Base-by-base conservation (phyloP, 129 eudicot species). In the Artemisia argyi region DNA sequence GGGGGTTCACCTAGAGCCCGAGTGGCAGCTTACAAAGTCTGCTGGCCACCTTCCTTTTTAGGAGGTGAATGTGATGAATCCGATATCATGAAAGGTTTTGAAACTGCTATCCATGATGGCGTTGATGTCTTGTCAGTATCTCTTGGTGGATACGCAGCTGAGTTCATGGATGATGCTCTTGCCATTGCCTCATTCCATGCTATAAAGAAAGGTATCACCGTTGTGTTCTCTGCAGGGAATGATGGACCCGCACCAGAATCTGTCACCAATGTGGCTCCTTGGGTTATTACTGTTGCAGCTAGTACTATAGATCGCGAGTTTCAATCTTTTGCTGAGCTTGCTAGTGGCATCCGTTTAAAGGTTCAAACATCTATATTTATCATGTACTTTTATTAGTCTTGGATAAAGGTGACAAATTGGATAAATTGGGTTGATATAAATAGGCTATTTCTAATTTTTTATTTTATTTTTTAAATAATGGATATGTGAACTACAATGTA, bases 1-100 rank as follows among this genome's bases (percentile, higher is more conserved):
- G 98, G 98, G 0, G 98, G 98, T 11, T 89, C 98, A 11, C 92
- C 98, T 1, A 61, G 60, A 74, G 98, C 98, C 11, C 78, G 96
- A n/a, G 96, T 87, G 11, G 98, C 98, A 2, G 73, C 92, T 3
- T 92, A 92, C 80, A 92, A 84, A 77, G 91, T 87, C 4, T 92
- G 98, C 83, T 92, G 88, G 88, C 85, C 91, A 10, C 79, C 78
- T 0, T 12, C 76, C 1, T 0, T 16, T 0, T 44, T 19, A 17
- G 75, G 65, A 17, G 66, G 68, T 5, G 85, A 71, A 74, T 89
- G 95, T 66, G 69, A 56, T 9, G 86, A 81, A 11, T 78, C 89
- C 0, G 99, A 94, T 54, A 88, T 88, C 53, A 0, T 94, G 81
- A 78, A 80, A 51, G 99, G 84, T 5, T 84, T 94, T 46, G 99